Percentiles rank a stretch among this genome's conserved stretches.
These are phyloP conservation scores for Aspergillus tubingensis DNA, from an alignment of 2,329 filamentous ascomycete genomes.

Conservation along the genomic window DNA sequence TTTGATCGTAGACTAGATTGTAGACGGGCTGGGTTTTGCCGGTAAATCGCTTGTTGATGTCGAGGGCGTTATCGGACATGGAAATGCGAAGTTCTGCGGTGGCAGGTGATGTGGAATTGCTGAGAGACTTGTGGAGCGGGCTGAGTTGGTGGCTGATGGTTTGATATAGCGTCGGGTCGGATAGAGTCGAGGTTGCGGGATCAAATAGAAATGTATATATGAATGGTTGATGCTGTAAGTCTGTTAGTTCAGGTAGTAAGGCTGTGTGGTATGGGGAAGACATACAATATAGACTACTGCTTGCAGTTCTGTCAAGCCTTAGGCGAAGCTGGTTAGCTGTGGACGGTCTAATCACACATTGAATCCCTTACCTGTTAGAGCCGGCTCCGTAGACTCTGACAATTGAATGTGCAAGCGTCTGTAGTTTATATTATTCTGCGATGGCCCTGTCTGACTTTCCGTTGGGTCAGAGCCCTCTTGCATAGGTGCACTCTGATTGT, in stretches of 20 bases:
- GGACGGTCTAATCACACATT: neutral
- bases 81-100: constrained; percentile 43
- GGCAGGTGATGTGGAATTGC: constrained; percentile 48
- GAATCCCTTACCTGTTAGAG: constrained; percentile 18
- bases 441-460: constrained; percentile 22
- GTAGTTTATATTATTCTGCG: constrained; percentile 36
- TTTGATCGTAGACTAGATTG: constrained; percentile 63
- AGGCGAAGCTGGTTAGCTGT: neutral
- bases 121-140: constrained; percentile 50
- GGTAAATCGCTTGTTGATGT: constrained; percentile 33
- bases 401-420: constrained; percentile 41
- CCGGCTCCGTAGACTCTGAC: constrained; percentile 17
- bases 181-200: constrained; percentile 42
- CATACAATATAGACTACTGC: constrained; percentile 48
- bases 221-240: constrained; percentile 49
- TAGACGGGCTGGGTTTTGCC: constrained; percentile 51
- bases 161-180: constrained; percentile 48
- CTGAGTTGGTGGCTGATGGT: constrained; percentile 52
- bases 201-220: constrained; percentile 55
- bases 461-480: constrained; percentile 28
- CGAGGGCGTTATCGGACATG: constrained; percentile 33
- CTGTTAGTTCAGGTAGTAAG: constrained; percentile 10
- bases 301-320: constrained; percentile 32
- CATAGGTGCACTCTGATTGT: constrained; percentile 32
- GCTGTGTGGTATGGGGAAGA: neutral